Evolutionary conservation across 2,329 filamentous ascomycete species (phyloP).

Genomic region (Penicillium thymicola): DNA sequence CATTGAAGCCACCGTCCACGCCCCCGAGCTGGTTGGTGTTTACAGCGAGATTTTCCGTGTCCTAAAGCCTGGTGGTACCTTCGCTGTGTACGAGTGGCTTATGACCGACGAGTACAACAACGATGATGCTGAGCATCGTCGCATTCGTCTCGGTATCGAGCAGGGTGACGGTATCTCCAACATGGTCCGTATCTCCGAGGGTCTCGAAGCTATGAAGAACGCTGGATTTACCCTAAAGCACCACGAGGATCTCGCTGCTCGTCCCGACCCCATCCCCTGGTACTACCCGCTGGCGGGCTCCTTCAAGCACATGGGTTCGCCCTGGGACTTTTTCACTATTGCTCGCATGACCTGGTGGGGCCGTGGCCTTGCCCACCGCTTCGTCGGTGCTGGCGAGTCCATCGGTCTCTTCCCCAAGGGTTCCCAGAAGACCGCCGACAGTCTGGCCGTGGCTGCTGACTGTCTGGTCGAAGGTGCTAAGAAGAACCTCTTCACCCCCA

Average conservation of each 20-base stretch:
- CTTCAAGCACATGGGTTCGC: constrained; percentile 74
- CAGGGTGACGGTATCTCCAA: constrained; percentile 95
- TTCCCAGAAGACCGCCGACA: constrained; percentile 93
- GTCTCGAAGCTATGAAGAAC: constrained; percentile 74
- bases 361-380: constrained; percentile 68
- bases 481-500: constrained; percentile 93
- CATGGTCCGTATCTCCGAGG: constrained; percentile 87
- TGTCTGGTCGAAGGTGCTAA: constrained; percentile 80
- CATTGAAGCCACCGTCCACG: constrained; percentile 95
- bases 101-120: constrained; percentile 98
- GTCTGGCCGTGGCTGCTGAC: constrained; percentile 76
- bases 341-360: constrained; percentile 85
- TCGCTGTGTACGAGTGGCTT: constrained; percentile 98
- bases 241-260: constrained; percentile 81
- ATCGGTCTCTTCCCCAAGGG: constrained; percentile 73
- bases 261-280: constrained; percentile 76
- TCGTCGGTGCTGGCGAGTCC: constrained; percentile 73
- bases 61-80: constrained; percentile 90
- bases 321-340: constrained; percentile 78
- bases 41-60: constrained; percentile 95
- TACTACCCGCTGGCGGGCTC: constrained; percentile 90
- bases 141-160: constrained; percentile 92
- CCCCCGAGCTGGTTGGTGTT: constrained; percentile 82
- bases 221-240: constrained; percentile 82
- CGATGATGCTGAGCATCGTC: constrained; percentile 76